phyloP scores from a whole-genome alignment of 768 basidiomycete genomes.

The Galerina sulciceps region DNA sequence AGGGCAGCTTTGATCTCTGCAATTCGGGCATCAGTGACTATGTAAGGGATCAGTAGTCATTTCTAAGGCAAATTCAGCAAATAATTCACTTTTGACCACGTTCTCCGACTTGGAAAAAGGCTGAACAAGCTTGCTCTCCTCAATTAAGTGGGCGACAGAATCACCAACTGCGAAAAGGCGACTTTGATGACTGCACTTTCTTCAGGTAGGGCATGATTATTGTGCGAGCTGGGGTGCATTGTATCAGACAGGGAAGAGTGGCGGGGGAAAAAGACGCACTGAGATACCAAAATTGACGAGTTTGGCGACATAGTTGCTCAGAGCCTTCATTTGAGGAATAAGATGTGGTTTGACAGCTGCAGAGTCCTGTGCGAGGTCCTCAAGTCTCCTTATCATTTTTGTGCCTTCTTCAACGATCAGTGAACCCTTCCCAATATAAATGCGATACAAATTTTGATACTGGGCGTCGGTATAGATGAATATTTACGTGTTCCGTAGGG shows the following conservation, averaged over 20 bases:
- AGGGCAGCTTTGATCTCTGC: conserved; percentile 81
- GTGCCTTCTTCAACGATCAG: conserved; percentile 39
- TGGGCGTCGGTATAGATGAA: too few species aligned
- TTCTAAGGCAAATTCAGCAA: background rate
- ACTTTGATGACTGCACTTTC: conserved; percentile 78
- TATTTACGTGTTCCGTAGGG: too few species aligned
- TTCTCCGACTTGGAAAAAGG: conserved; percentile 76
- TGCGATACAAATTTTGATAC: too few species aligned
- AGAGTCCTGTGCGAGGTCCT: conserved; percentile 76
- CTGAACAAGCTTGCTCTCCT: conserved; percentile 76
- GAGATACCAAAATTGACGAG: conserved; percentile 92
- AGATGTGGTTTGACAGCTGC: conserved; percentile 74
- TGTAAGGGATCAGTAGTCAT: background rate
- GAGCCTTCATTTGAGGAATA: conserved; percentile 69
- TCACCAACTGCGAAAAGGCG: conserved; percentile 77
- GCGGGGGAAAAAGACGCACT: conserved; percentile 43
- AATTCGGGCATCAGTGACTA: conserved; percentile 77
- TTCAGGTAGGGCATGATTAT: conserved; percentile 83
- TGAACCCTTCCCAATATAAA: too few species aligned
- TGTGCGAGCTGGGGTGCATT: conserved; percentile 72
- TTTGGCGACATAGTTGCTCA: conserved; percentile 77
- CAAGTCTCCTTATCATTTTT: conserved; percentile 85
- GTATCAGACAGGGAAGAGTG: background rate
- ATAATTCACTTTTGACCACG: conserved; percentile 70
- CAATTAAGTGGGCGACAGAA: conserved; percentile 69